Evolutionary conservation across 345 rosid species (phyloP), one percentile per base, ranked within the genome.

Genomic region (Aquilaria sinensis): DNA sequence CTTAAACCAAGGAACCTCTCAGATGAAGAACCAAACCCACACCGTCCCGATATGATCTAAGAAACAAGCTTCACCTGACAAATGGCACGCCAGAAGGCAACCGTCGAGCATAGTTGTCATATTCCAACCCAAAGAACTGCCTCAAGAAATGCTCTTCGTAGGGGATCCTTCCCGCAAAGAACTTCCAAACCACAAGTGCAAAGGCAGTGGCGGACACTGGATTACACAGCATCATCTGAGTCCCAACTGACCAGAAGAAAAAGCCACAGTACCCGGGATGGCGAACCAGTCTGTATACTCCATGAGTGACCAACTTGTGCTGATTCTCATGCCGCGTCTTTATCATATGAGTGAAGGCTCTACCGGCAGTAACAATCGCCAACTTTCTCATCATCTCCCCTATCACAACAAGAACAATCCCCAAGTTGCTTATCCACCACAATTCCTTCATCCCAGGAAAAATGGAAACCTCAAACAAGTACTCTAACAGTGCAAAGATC

Each of bases 171-270:
- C 72, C 60, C 6, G 82, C 74, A 64, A 86, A 88, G 78, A 84
- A 88, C 8, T 68, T 74, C 92, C 96, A 83, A 62, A 80, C 85
- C 46, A 82, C 84, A 55, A 73, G 57, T 15, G 88, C 78, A 76
- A 85, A 85, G 52, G 74, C 88, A 52, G 77, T 47, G 4, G 74
- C 69, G 3, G 92, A 85, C 46, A 85, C 2, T 23, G 92, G 92
- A 64, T 88, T 85, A 60, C 90, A 85, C 53, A 88, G 66, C 96
- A 85, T 86, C 63, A 86, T 76, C 69, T 84, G 93, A n/a, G 90
- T 82, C 43, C 88, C 90, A 3, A 81, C 88, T 33, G 90, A 76
- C 88, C 90, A 85, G 31, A 88, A 56, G 31, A 83, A 73, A 74
- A 89, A 89, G 67, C 93, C 90, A 0, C 73, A 76, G 57, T 89